Evolutionary conservation across 208 protist species (phyloP).

Genomic region (Crithidia thermophila): DNA sequence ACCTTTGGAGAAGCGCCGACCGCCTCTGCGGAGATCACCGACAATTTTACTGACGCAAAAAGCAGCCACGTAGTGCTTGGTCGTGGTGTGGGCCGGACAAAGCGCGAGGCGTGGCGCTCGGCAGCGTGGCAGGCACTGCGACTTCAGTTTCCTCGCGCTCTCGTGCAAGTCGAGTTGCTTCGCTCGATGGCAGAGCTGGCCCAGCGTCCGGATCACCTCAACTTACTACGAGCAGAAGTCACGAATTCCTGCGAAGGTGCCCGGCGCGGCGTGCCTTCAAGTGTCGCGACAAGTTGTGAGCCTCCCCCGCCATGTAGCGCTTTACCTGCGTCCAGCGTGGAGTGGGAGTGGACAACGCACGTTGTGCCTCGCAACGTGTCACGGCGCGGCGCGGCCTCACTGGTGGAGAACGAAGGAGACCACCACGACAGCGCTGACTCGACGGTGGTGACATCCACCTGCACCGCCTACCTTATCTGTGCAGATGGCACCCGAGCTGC

Average conservation of each 20-base stretch:
- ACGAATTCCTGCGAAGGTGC: too few species aligned
- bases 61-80: constrained; percentile 40
- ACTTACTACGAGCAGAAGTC: too few species aligned
- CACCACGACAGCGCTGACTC: too few species aligned
- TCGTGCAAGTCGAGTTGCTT: constrained; percentile 48
- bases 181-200: constrained; percentile 31
- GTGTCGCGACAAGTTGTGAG: neutral
- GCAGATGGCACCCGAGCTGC: neutral
- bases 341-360: too few species aligned
- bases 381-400: neutral
- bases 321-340: too few species aligned
- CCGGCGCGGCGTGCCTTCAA: too few species aligned
- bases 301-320: too few species aligned
- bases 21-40: too few species aligned
- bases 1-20: too few species aligned
- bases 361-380: neutral
- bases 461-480: constrained; percentile 9
- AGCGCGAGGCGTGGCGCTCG: constrained; percentile 53
- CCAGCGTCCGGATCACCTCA: constrained; percentile 18
- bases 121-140: constrained; percentile 61
- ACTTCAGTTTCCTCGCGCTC: constrained; percentile 47
- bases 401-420: constrained; percentile 15
- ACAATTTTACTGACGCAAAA: too few species aligned
- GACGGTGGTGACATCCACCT: neutral
- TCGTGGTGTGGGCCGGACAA: constrained; percentile 48